Evolutionary conservation across 2,329 filamentous ascomycete genomes (phyloP).

Genomic region (Aspergillus proliferans): DNA sequence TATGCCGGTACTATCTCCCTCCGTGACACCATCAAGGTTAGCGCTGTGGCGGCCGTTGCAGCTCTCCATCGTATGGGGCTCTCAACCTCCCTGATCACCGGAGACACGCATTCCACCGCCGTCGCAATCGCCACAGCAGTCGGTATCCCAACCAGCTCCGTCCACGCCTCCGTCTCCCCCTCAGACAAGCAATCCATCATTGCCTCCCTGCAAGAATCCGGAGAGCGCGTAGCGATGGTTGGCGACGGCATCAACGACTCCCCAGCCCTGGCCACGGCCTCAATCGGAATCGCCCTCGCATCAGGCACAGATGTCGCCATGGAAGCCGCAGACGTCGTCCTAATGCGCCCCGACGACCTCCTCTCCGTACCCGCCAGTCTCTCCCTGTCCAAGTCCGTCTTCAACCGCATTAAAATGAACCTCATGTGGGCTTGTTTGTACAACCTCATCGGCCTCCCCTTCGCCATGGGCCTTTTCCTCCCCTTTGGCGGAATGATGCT

Average conservation of each 20-base stretch:
- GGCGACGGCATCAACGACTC: constrained; percentile 99
- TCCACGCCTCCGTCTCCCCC: constrained; percentile 82
- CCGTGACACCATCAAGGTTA: constrained; percentile 84
- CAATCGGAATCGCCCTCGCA: constrained; percentile 87
- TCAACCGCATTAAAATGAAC: constrained; percentile 89
- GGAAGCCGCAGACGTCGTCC: constrained; percentile 91
- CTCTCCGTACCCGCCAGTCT: constrained; percentile 88
- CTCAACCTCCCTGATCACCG: constrained; percentile 85
- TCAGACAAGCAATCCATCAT: constrained; percentile 87
- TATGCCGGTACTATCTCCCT: constrained; percentile 81
- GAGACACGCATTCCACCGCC: constrained; percentile 80
- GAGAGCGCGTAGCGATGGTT: constrained; percentile 87
- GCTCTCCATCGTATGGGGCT: constrained; percentile 81
- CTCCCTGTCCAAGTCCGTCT: constrained; percentile 75
- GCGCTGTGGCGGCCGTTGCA: constrained; percentile 70
- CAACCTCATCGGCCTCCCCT: constrained; percentile 83
- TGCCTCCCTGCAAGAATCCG: constrained; percentile 64
- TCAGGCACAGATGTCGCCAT: constrained; percentile 95
- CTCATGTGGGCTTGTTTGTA: constrained; percentile 89
- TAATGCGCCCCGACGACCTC: constrained; percentile 87
- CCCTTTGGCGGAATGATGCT: constrained; percentile 75
- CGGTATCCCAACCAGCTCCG: constrained; percentile 68
- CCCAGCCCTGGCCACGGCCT: constrained; percentile 83
- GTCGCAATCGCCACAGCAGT: constrained; percentile 75
- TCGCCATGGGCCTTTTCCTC: constrained; percentile 94